A percentile compares a stretch with the other conserved stretches of the same genome.
Conservation (phyloP, 306 rosid genomes). For the Cercis canadensis region DNA sequence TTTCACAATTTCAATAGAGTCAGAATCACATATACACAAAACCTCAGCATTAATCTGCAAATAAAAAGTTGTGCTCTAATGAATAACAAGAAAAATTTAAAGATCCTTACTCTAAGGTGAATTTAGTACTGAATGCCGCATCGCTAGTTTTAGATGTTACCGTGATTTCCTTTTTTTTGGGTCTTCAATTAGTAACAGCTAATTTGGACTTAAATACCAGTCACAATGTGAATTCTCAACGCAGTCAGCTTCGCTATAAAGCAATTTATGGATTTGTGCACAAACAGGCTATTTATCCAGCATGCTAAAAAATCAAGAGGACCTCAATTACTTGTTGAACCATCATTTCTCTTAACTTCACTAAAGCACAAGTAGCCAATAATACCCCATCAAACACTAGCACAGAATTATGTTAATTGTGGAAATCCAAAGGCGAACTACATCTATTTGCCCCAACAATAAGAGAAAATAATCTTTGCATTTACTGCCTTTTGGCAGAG, state of each 20-base stretch:
- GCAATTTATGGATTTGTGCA: neutral
- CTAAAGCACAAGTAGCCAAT: neutral
- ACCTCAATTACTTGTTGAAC: neutral
- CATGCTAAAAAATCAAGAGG: neutral
- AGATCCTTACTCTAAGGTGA: neutral
- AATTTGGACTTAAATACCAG: neutral
- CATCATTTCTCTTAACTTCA: neutral
- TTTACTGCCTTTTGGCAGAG: neutral
- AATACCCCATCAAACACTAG: no score
- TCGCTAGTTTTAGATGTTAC: no score
- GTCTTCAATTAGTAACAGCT: neutral
- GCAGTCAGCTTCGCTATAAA: neutral
- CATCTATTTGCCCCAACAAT: neutral
- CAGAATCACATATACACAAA: neutral
- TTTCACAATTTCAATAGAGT: neutral
- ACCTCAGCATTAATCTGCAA: neutral
- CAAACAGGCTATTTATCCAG: neutral
- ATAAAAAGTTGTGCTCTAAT: neutral
- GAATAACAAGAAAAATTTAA: neutral
- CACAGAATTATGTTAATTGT: no score
- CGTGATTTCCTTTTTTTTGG: neutral
- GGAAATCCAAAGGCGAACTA: no score
- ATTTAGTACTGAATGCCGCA: slow-evolving; percentile 1
- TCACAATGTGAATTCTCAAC: neutral
- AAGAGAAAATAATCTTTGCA: neutral